These are phyloP conservation scores for Osmanthus fragrans DNA, from an alignment of 257 asterid genomes.

Conservation along the genomic window DNA sequence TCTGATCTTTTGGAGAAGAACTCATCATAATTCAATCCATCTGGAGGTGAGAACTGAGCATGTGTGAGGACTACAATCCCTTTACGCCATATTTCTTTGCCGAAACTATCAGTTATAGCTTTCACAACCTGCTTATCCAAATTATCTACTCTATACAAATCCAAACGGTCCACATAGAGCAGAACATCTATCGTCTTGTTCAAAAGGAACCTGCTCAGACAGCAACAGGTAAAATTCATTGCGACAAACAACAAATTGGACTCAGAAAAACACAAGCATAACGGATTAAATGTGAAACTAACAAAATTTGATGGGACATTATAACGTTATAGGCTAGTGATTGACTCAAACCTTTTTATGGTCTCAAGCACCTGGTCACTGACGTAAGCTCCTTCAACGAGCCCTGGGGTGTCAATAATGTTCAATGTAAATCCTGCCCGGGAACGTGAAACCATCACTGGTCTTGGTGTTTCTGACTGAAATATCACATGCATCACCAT, in stretches of 20 bases:
- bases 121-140: constrained; percentile 85
- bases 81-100: constrained; percentile 81
- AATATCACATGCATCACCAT: constrained; percentile 18
- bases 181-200: constrained; percentile 89
- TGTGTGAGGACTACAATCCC: constrained; percentile 85
- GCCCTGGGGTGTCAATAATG: constrained; percentile 92
- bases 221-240: constrained; percentile 26
- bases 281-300: not conserved
- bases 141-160: constrained; percentile 93
- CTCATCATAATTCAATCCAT: constrained; percentile 83
- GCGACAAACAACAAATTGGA: not conserved
- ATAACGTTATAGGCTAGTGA: not conserved
- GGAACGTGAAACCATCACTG: constrained; percentile 89
- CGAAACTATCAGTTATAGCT: constrained; percentile 85
- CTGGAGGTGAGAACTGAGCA: constrained; percentile 99
- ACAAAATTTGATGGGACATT: not conserved
- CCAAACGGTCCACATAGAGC: constrained; percentile 98
- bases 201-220: constrained; percentile 75
- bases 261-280: not conserved
- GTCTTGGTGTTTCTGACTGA: constrained; percentile 93
- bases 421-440: constrained; percentile 88
- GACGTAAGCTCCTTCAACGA: constrained; percentile 92
- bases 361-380: constrained; percentile 77
- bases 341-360: constrained; percentile 65
- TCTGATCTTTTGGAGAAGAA: constrained; percentile 83